Conservation (phyloP, 1,139 yeast genomes). For the Pichia sp. region DNA sequence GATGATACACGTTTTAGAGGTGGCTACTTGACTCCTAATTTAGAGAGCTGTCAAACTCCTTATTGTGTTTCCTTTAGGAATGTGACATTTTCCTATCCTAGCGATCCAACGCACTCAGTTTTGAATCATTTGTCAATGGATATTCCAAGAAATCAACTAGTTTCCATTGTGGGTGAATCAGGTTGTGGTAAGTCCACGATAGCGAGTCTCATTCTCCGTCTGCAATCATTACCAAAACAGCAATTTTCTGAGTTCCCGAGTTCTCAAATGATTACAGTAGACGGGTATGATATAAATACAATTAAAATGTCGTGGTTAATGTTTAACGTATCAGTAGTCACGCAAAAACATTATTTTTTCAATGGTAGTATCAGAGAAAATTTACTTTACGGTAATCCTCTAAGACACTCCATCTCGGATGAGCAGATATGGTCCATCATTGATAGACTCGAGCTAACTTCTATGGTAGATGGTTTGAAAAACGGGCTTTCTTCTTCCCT, state of each 20-base stretch:
- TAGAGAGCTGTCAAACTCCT: slow-evolving; percentile 13
- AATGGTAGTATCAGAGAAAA: slow-evolving; percentile 67
- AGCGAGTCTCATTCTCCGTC: slow-evolving; percentile 47
- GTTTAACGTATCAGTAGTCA: slow-evolving; percentile 55
- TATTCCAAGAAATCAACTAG: slow-evolving; percentile 43
- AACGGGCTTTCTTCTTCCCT: slow-evolving; percentile 54
- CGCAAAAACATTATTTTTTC: slow-evolving; percentile 63
- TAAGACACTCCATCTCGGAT: slow-evolving; percentile 27
- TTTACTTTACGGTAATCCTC: slow-evolving; percentile 54
- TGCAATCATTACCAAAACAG: slow-evolving; percentile 33
- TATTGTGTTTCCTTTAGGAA: slow-evolving; percentile 39
- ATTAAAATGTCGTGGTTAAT: slow-evolving; percentile 50
- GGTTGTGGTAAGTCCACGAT: slow-evolving; percentile 83
- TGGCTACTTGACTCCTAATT: slow-evolving; percentile 27
- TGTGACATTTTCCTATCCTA: slow-evolving; percentile 48
- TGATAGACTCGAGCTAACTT: slow-evolving; percentile 39
- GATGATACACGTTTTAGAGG: slow-evolving; percentile 18
- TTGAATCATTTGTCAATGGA: slow-evolving; percentile 40
- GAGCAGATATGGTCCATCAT: slow-evolving; percentile 34
- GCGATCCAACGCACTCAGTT: slow-evolving; percentile 23
- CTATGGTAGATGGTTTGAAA: slow-evolving; percentile 50
- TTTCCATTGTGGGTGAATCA: slow-evolving; percentile 69
- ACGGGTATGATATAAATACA: slow-evolving; percentile 40
- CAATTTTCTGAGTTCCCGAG: background rate
- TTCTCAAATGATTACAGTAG: slow-evolving; percentile 32